Conservation (phyloP, 192 early-diverging fungal species). For the Fimicolochytrium jonesii region DNA sequence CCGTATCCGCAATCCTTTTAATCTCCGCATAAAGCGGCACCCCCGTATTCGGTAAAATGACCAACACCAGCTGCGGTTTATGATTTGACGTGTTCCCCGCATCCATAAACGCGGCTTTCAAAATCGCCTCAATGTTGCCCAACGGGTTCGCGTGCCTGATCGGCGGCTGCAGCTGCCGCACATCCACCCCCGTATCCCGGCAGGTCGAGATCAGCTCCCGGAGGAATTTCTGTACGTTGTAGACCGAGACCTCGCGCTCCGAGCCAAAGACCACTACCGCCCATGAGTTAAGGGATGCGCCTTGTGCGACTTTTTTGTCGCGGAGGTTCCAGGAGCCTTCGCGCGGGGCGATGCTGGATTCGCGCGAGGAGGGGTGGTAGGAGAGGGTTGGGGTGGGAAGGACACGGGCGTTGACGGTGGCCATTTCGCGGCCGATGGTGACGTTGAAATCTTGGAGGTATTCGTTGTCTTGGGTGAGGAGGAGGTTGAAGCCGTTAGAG, state of each 20-base stretch:
- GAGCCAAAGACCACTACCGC: slow-evolving; percentile 72
- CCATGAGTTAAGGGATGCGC: slow-evolving; percentile 71
- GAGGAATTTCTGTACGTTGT: slow-evolving; percentile 64
- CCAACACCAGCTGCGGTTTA: slow-evolving; percentile 74
- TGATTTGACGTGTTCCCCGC: slow-evolving; percentile 58
- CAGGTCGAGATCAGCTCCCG: slow-evolving; percentile 67
- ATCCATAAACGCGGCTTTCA: slow-evolving; percentile 66
- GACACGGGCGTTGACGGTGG: slow-evolving; percentile 69
- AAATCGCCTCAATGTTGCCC: slow-evolving; percentile 62
- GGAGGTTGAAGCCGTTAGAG: slow-evolving; percentile 56
- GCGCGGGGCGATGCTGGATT: slow-evolving; percentile 48
- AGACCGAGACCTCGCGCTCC: slow-evolving; percentile 42
- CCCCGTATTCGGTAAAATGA: slow-evolving; percentile 77
- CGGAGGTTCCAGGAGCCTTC: slow-evolving; percentile 87
- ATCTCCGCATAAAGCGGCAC: slow-evolving; percentile 78
- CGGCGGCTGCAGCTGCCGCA: slow-evolving; percentile 51
- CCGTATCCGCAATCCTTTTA: slow-evolving; percentile 84
- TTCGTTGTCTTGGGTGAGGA: slow-evolving; percentile 66
- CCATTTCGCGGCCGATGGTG: slow-evolving; percentile 58
- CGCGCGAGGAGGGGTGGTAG: slow-evolving; percentile 57
- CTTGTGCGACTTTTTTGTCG: slow-evolving; percentile 71
- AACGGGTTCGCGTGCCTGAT: slow-evolving; percentile 54
- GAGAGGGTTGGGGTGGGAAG: slow-evolving; percentile 72
- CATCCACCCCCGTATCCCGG: slow-evolving; percentile 60
- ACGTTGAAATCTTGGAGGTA: slow-evolving; percentile 77